Evolutionary conservation across 768 basidiomycete species (phyloP), one percentile per base, ranked within the genome.

Genomic region (Suillus americanus): DNA sequence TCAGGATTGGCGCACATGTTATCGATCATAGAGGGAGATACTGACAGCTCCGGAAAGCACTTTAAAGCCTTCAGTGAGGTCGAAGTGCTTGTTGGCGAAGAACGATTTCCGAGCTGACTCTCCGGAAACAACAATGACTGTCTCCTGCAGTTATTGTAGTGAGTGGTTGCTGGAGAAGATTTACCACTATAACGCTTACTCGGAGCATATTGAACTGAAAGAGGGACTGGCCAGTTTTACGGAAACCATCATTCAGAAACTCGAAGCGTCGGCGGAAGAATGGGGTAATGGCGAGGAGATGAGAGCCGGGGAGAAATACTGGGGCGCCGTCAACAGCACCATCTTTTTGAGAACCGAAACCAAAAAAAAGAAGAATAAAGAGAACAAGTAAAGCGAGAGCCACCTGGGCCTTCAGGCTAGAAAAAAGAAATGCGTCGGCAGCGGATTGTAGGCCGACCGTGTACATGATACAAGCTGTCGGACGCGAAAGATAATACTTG

Each of bases 21-120:
- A 45, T 61, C 9, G 33, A 37, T 54, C 1, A 60, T 61, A 30
- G 23, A 35, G 25, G 40, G 23, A 28, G 46, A 20, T 54, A 85
- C 89, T 68, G 73, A 92, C 91, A 62, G 89, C 90, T 60, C 90
- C 91, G 59, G 89, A 90, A 66, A 93, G 82, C 70, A 90, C 84
- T 70, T 87, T 89, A 81, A 91, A 92, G 6, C 90, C 91, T 79
- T 91, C 89, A 48, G 86, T 88, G 60, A 93, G 83, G 75, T 92
- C 89, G 66, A 93, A 84, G 25, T 84, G 84, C 75, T 85, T 87
- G 63, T 88, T 85, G 3, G 82, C 82, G 70, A 92, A 90, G 76
- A 92, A 92, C 3, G 86, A 81, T 62, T 84, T 83, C 63, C 91
- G 81, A 18, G 86, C 91, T 40, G 79, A 81, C 71, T 91, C 89